Percentiles rank a stretch among this genome's conserved stretches.
Conservation (phyloP, 140 eudicot genomes). For the Flaveria floridana region DNA sequence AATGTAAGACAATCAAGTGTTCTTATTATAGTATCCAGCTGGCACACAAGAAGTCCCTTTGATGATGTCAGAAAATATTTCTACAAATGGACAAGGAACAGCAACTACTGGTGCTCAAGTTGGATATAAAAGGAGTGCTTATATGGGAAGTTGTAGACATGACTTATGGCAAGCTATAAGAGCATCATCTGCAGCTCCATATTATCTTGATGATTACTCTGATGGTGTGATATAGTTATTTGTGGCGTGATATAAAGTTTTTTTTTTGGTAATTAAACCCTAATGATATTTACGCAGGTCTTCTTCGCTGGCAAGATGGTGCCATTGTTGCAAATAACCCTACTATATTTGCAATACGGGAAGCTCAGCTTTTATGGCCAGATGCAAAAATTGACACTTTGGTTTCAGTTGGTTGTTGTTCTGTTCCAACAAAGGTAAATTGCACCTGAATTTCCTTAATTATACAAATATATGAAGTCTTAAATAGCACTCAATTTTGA, state of each 20-base stretch:
- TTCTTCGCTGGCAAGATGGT: conserved; percentile 94
- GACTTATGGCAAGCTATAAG: conserved; percentile 95
- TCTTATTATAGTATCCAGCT: conserved; percentile 74
- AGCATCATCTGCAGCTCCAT: conserved; percentile 99
- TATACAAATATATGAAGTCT: background rate
- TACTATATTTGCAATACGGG: conserved; percentile 81
- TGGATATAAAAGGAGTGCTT: conserved; percentile 83
- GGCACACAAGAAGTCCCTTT: conserved; percentile 92
- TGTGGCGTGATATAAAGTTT: background rate
- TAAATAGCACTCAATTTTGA: background rate
- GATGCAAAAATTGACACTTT: conserved; percentile 77
- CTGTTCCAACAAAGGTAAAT: conserved; percentile 84
- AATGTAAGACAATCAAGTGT: background rate
- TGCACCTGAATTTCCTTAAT: conserved; percentile 3
- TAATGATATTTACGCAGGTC: conserved; percentile 36
- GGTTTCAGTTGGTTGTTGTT: conserved; percentile 89
- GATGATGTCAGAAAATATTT: conserved; percentile 59
- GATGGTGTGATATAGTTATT: conserved; percentile 53
- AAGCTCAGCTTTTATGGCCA: conserved; percentile 93
- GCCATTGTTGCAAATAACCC: conserved; percentile 97
- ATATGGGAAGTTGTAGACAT: conserved; percentile 94
- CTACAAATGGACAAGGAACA: conserved; percentile 60
- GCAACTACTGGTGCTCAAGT: conserved; percentile 70
- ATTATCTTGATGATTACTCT: conserved; percentile 96
- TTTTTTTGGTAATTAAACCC: background rate